These are phyloP conservation scores for Penicillium sp. DNA, from an alignment of 2,329 filamentous ascomycete genomes.

Conservation along the genomic window DNA sequence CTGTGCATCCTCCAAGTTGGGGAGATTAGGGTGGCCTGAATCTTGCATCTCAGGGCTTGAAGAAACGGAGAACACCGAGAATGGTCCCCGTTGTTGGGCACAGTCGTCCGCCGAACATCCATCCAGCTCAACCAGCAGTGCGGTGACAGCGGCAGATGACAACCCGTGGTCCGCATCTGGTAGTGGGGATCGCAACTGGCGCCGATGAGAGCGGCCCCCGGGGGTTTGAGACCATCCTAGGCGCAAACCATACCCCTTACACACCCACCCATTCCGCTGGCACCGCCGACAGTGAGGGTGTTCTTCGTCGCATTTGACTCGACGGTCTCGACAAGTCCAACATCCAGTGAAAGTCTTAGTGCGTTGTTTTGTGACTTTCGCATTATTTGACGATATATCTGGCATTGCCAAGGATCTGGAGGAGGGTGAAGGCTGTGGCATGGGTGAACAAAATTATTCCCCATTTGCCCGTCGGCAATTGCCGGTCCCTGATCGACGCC, in stretches of 20 bases:
- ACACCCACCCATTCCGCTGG: constrained; percentile 18
- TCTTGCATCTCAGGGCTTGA: background rate
- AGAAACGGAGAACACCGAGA: constrained; percentile 20
- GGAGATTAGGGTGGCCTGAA: background rate
- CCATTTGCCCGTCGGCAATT: constrained; percentile 8
- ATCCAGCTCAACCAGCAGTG: constrained; percentile 17
- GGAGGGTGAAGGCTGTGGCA: constrained; percentile 3
- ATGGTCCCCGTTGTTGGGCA: constrained; percentile 19
- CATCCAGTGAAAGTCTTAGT: constrained; percentile 25
- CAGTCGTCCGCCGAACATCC: constrained; percentile 11
- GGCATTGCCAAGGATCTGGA: constrained; percentile 14
- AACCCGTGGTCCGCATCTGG: constrained; percentile 4
- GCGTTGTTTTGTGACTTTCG: constrained; percentile 13
- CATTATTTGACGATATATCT: constrained; percentile 9
- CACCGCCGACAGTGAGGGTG: constrained; percentile 19
- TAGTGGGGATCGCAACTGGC: constrained; percentile 10
- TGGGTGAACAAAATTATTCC: constrained; percentile 1
- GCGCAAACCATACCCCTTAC: constrained; percentile 22
- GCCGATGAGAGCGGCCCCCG: constrained; percentile 13
- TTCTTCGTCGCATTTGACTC: constrained; percentile 24
- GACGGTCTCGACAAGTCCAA: constrained; percentile 22
- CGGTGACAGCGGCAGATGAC: constrained; percentile 17
- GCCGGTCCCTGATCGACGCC: constrained; percentile 4
- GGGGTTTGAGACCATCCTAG: constrained; percentile 18
- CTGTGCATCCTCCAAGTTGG: background rate